Base-by-base conservation (phyloP, 495 filamentous ascomycete genomes). In the Aspergillus asperescens region DNA sequence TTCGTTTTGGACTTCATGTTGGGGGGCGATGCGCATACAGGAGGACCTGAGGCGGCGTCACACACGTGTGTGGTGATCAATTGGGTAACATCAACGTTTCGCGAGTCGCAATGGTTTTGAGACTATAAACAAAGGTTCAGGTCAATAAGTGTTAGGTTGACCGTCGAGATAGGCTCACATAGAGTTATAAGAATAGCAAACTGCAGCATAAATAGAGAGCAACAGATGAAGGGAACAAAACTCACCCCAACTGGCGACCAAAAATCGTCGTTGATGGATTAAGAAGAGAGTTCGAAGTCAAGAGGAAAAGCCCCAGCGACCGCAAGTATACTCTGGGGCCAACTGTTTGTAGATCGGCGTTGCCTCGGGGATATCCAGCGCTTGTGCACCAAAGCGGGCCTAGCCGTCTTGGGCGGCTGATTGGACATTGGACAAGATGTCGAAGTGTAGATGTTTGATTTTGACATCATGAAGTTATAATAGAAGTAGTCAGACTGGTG, bases 1-100 rank as follows among this genome's bases (percentile, higher is more conserved):
- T 67, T 66, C 51, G 61, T 58, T 56, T 64, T 68, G 41, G 63
- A 61, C 41, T 65, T 68, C 71, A 74, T 74, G 60, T 46, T 66
- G 24, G 54, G 46, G 55, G 37, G 61, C 54, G 55, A 34, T 47
- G 48, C 35, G 31, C 44, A 29, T 18, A 49, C 22, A 29, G 12
- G 22, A 12, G 34, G 22, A n/a, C 23, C 15, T 18, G 18, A 9
- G 12, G 38, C n/a, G 29, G 19, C 31, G 29, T 46, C 51, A 29
- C 20, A 29, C 20, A 20, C 24, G 28, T 23, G 32, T 25, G 40
- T 42, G 28, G 22, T 27, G 10, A 49, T 49, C 15, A 38, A 28
- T 19, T 29, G 0, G n/a, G 7, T 13, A 32, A 18, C 23, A 32
- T 34, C 38, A 49, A 43, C 22, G 35, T 41, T 27, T 27, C 7